Base-by-base conservation (phyloP, 306 rosid genomes). In the Albizia julibrissin region DNA sequence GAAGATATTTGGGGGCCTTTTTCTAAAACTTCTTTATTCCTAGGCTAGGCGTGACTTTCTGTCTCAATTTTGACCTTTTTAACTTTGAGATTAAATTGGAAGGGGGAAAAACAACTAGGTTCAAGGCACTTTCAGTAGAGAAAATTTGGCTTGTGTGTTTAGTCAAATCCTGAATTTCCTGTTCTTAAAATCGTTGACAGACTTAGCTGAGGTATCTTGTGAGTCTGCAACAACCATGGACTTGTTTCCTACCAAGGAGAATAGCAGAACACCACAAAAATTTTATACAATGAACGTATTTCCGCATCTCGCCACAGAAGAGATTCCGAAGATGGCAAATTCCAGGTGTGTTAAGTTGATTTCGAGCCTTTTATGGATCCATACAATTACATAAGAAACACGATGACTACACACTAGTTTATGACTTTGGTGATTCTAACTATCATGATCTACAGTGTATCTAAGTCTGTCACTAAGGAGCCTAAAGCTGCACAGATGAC, bases 401-500 rank as follows among this genome's bases (percentile, higher is more conserved):
- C 16, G 11, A 76, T 42, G 54, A 58, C n/a, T 14, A 14, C 34
- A 34, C 21, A 74, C 29, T 34, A 56, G 46, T 29, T 54, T 3
- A 69, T 69, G 47, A 39, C 73, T 68, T 16, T 69, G 2, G 18
- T 24, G 29, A 54, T 21, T 61, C 56, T 74, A 15, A 40, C 2
- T 72, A 64, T 39, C 44, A 72, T 77, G 16, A 16, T 79, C 2
- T 34, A 1, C 89, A 94, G 97, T 77, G 84, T 39, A 42, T 82
- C 47, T 39, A 89, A 84, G 76, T 21, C 26, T 56, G 31, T 74
- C 84, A 54, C 77, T 34, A 88, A 40, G 80, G 91, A 80, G 79
- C 34, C 83, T 10, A 85, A 78, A 56, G 79, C 66, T 24, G 74
- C 91, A 27, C 99, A 89, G 24, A 85, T 93, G 96, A 95, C 99